Base-by-base conservation (phyloP, 352 stramenopile species). In the Pythium diclinum region DNA sequence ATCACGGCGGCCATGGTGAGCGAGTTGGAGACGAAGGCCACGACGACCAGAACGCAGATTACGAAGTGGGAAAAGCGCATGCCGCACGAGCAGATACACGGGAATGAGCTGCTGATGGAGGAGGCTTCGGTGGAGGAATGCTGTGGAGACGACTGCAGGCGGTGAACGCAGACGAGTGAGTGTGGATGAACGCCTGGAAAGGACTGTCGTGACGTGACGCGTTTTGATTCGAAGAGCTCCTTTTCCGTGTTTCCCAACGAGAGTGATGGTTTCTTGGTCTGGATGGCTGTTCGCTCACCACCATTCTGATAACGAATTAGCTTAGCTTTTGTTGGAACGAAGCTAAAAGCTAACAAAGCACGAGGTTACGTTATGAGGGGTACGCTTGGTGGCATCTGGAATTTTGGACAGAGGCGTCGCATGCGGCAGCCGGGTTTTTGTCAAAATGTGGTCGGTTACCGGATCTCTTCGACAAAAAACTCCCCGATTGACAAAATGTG, bases 181-280 rank as follows among this genome's bases (percentile, higher is more conserved):
- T 28, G 25, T 3, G 25, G 1, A 3, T 28, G 25, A 28, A 28
- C 3, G 25, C 25, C 25, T 28, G 25, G 25, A 28, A 28, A 28
- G 6, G 19, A 10, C 19, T 19, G 11, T 61, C 38, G 56, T 62
- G 56, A 62, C 56, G 56, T 62, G 36, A 54, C 56, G 25, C 38
- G 56, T 14, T 62, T 62, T 62, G 56, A 62, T 62, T 62, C n/a
- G 38, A 42, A 33, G 34, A 59, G 16, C 28, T 34, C 34, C 23
- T 30, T 19, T n/a, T n/a, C 25, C 25, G 51, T 46, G 25, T 42
- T 57, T 33, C 13, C 14, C 10, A 36, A 6, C 6, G 17, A 63
- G 54, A 60, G 19, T 60, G 54, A 33, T 60, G 54, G 56, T 62
- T 25, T 62, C 56, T 59, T 36, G 56, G 40, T 53, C 38, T 30